Conservation (phyloP, 164 flowering plant species). For the Macadamia tetraphylla region DNA sequence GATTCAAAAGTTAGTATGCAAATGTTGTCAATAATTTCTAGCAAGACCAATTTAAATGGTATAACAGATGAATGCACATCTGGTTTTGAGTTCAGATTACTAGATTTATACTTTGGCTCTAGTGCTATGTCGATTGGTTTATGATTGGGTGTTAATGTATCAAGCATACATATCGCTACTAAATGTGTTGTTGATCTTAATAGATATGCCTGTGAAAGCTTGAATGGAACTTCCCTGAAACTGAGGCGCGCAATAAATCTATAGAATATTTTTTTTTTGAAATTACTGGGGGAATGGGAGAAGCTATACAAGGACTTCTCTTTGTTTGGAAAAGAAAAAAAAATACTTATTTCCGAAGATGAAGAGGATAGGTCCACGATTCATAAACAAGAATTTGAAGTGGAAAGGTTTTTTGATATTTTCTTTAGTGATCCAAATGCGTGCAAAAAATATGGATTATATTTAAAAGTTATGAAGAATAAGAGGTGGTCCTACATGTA, state of each 20-base stretch:
- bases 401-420: constrained; percentile 29
- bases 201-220: constrained; percentile 59
- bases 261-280: constrained; percentile 14
- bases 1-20: constrained; percentile 16
- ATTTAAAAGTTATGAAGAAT: constrained; percentile 47
- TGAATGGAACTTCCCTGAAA: constrained; percentile 73
- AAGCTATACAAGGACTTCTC: too few species aligned
- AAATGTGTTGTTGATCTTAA: constrained; percentile 89
- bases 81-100: constrained; percentile 27
- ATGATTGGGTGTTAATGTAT: constrained; percentile 58
- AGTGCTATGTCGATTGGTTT: constrained; percentile 93
- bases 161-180: constrained; percentile 57
- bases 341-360: background rate
- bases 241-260: constrained; percentile 59
- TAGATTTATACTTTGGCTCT: constrained; percentile 83
- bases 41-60: constrained; percentile 18
- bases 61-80: constrained; percentile 13
- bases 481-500: too few species aligned
- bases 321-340: constrained; percentile 22
- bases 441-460: constrained; percentile 25
- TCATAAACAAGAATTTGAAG: constrained; percentile 15
- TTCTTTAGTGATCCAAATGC: constrained; percentile 63
- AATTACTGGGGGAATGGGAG: too few species aligned
- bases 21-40: constrained; percentile 31
- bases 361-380: constrained; percentile 17